A percentile compares a stretch with the other conserved stretches of the same genome.
Conservation (phyloP, 2,329 filamentous ascomycete genomes). For the Metarhizium guizhouense region DNA sequence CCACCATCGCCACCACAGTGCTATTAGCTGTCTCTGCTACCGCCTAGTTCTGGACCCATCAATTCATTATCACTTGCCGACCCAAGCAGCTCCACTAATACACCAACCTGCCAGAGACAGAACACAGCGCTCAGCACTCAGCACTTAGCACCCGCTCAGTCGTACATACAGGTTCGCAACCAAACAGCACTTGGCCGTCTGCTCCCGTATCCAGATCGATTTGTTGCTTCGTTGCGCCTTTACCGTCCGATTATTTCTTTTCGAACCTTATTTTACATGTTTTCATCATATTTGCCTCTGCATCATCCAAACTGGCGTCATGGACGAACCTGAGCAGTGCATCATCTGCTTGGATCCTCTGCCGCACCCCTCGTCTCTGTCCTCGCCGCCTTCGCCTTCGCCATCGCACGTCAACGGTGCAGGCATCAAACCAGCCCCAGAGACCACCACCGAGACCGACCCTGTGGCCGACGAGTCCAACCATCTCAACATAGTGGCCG, state of each 20-base stretch:
- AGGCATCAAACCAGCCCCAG: conserved; percentile 13
- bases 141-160: too few species aligned
- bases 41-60: too few species aligned
- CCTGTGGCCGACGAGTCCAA: conserved; percentile 18
- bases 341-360: conserved; percentile 61
- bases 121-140: neutral
- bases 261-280: conserved; percentile 34
- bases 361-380: conserved; percentile 22
- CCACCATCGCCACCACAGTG: too few species aligned
- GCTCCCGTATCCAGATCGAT: neutral
- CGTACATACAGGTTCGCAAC: neutral
- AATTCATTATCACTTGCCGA: too few species aligned
- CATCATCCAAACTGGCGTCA: conserved; percentile 32
- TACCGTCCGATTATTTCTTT: conserved; percentile 7
- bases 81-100: too few species aligned
- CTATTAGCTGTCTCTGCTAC: too few species aligned
- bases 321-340: conserved; percentile 54
- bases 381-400: neutral
- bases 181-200: too few species aligned
- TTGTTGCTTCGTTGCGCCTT: neutral
- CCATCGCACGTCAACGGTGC: conserved; percentile 12
- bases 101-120: too few species aligned
- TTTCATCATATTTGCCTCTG: conserved; percentile 28
- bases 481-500: conserved; percentile 41
- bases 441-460: conserved; percentile 4